Evolutionary conservation across 2,329 filamentous ascomycete species (phyloP).

Genomic region (Scopulariopsis brevicaulis): DNA sequence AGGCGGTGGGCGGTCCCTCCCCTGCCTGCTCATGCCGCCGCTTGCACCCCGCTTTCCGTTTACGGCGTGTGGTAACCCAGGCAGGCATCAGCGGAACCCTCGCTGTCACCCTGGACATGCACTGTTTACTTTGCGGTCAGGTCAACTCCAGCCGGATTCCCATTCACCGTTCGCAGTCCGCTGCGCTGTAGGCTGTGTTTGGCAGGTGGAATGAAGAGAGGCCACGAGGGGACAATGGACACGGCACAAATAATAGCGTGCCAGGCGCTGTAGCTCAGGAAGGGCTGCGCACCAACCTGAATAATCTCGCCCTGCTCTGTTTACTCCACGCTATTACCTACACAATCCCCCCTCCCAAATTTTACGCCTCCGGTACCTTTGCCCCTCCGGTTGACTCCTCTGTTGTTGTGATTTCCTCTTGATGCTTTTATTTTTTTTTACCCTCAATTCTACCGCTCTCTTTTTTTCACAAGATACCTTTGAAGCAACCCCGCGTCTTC

Average conservation of each 20-base stretch:
- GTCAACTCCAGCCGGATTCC: background rate
- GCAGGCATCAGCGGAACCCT: background rate
- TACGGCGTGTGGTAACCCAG: background rate
- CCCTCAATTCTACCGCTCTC: slow-evolving; percentile 2
- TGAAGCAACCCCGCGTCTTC: background rate
- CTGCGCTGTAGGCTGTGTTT: background rate
- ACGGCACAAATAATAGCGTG: background rate
- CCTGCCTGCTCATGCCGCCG: background rate
- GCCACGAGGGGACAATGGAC: background rate
- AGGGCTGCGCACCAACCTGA: background rate
- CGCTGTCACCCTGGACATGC: background rate
- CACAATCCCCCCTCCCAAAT: background rate
- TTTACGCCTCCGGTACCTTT: background rate
- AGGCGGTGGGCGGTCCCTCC: background rate
- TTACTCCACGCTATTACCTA: background rate
- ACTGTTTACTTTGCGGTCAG: background rate
- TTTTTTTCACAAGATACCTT: background rate
- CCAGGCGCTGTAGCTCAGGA: background rate
- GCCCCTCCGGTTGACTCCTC: background rate
- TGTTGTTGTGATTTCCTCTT: background rate
- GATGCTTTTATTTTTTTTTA: slow-evolving; percentile 1
- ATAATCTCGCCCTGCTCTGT: background rate
- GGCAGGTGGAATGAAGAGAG: background rate
- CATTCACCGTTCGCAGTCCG: background rate
- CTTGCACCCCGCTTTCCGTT: background rate